A percentile compares a stretch with the other conserved stretches of the same genome.
phyloP scores from a whole-genome alignment of 805 yeast genomes.

The Candida easanensis region DNA sequence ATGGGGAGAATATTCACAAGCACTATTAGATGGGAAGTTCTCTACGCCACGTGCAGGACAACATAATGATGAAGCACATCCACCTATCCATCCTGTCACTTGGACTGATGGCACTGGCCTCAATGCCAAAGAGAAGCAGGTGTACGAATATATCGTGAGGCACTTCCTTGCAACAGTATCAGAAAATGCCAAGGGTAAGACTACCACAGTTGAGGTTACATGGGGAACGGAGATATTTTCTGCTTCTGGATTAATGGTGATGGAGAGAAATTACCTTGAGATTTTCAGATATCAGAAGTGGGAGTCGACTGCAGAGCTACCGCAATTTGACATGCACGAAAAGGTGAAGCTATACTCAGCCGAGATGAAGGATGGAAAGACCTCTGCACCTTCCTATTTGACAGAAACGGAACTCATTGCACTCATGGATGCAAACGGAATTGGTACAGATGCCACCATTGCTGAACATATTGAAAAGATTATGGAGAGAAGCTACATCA shows the following conservation, averaged over 20 bases:
- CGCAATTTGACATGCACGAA: constrained; percentile 59
- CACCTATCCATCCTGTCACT: constrained; percentile 91
- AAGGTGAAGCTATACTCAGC: constrained; percentile 52
- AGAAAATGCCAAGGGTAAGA: constrained; percentile 79
- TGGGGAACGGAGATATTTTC: constrained; percentile 81
- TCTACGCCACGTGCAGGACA: constrained; percentile 74
- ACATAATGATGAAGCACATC: constrained; percentile 94
- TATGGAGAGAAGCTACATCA: constrained; percentile 61
- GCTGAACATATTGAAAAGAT: constrained; percentile 95
- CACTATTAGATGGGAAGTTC: constrained; percentile 42
- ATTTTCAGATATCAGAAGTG: constrained; percentile 78
- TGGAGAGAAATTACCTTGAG: constrained; percentile 74
- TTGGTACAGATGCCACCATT: constrained; percentile 98
- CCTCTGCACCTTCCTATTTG: constrained; percentile 77
- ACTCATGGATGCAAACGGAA: constrained; percentile 94
- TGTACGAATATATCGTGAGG: constrained; percentile 83
- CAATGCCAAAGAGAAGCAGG: constrained; percentile 53
- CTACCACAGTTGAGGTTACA: constrained; percentile 55
- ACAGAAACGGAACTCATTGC: constrained; percentile 92
- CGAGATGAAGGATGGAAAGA: constrained; percentile 67
- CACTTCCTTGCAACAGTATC: constrained; percentile 92
- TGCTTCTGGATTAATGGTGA: constrained; percentile 72
- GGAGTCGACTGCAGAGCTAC: constrained; percentile 64
- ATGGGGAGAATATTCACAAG: constrained; percentile 75
- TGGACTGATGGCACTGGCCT: constrained; percentile 34